phyloP scores from a whole-genome alignment of 139 green algal species.

The Tetratostichococcus sp. region DNA sequence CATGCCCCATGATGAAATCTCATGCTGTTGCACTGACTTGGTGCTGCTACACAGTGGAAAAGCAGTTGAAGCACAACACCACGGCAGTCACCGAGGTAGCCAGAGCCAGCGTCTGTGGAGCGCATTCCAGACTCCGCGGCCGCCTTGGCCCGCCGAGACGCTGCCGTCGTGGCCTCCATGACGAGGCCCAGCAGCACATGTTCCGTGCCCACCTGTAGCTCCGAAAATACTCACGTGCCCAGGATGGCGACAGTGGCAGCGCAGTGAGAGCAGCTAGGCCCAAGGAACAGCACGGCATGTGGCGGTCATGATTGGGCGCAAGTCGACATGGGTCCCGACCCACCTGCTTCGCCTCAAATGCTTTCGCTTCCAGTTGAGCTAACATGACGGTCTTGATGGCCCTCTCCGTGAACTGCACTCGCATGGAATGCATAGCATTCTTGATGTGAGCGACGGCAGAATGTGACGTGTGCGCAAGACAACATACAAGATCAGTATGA shows the following conservation, averaged over 20 bases:
- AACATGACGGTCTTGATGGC: constrained; percentile 83
- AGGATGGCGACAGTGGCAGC: not conserved
- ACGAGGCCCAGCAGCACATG: constrained; percentile 89
- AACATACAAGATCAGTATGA: too few species aligned
- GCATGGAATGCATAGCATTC: constrained; percentile 6
- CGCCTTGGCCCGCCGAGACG: constrained; percentile 19
- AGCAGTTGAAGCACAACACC: too few species aligned
- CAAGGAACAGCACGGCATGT: too few species aligned
- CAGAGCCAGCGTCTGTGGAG: constrained; percentile 3
- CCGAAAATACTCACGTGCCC: not conserved
- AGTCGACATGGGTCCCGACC: not conserved
- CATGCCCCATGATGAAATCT: too few species aligned
- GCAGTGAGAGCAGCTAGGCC: too few species aligned
- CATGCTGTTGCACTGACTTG: too few species aligned
- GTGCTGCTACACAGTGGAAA: too few species aligned
- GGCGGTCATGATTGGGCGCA: not conserved
- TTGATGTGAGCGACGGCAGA: too few species aligned
- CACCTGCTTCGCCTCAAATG: constrained; percentile 55
- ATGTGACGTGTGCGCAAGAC: too few species aligned
- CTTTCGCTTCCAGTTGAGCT: constrained; percentile 67
- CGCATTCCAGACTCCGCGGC: not conserved
- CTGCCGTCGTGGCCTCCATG: constrained; percentile 46
- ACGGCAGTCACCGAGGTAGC: too few species aligned
- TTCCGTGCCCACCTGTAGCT: constrained; percentile 64
- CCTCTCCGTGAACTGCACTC: constrained; percentile 81